Evolutionary conservation across 768 basidiomycete species (phyloP).

Genomic region (Lactarius quietus): DNA sequence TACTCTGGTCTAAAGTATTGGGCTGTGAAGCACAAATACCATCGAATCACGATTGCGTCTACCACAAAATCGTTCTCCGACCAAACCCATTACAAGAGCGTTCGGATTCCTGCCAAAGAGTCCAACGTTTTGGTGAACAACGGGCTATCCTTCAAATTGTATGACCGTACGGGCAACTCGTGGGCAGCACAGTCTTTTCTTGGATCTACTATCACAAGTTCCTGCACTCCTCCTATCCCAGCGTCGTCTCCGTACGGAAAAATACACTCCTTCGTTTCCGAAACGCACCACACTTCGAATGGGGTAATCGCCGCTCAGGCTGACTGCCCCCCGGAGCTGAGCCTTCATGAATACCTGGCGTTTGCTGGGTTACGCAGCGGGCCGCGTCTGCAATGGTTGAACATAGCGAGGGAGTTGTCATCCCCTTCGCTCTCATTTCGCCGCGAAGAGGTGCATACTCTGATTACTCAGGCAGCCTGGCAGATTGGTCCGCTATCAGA

Average conservation of each 20-base stretch:
- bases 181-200: not conserved
- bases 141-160: not conserved
- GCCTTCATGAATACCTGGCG: slow-evolving; percentile 43
- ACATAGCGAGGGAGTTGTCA: slow-evolving; percentile 33
- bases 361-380: slow-evolving; percentile 49
- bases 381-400: slow-evolving; percentile 38
- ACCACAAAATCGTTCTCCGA: not conserved
- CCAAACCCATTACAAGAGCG: not conserved
- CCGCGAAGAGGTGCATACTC: slow-evolving; percentile 38
- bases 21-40: not conserved
- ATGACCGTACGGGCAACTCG: not conserved
- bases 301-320: slow-evolving; percentile 40
- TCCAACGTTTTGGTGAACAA: not conserved
- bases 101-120: not conserved
- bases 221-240: not conserved
- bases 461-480: slow-evolving; percentile 43
- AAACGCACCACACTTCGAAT: slow-evolving; percentile 36
- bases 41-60: not conserved
- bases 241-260: not conserved
- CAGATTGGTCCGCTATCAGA: slow-evolving; percentile 38
- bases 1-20: not conserved
- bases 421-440: slow-evolving; percentile 38
- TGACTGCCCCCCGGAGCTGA: slow-evolving; percentile 38
- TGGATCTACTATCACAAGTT: not conserved
- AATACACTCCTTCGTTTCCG: not conserved